Evolutionary conservation across 257 asterid species (phyloP).

Genomic region (Ballota nigra): DNA sequence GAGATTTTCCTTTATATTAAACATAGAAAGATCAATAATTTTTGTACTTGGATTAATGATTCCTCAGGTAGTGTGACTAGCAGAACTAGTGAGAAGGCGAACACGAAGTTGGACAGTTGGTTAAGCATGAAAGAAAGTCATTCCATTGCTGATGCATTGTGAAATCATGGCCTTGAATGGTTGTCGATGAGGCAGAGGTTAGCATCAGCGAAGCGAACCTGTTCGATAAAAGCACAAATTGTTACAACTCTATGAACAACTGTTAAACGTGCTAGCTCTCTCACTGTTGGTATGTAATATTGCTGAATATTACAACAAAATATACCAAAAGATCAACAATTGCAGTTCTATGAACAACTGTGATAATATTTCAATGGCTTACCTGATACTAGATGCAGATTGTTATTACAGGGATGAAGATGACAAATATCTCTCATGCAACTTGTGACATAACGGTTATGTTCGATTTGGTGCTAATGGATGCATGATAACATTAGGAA

Average conservation of each 20-base stretch:
- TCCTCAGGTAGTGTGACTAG: conserved; percentile 92
- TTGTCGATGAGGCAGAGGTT: conserved; percentile 75
- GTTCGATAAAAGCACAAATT: conserved; percentile 79
- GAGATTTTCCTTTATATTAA: background rate
- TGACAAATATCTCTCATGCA: conserved; percentile 91
- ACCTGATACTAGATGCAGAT: conserved; percentile 96
- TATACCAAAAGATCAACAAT: background rate
- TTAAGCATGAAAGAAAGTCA: conserved; percentile 89
- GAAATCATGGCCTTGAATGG: conserved; percentile 92
- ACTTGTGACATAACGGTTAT: conserved; percentile 95
- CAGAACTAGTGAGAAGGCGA: conserved; percentile 72
- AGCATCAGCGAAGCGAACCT: conserved; percentile 70
- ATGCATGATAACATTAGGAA: no score
- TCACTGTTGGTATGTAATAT: no score
- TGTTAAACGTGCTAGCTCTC: conserved; percentile 89
- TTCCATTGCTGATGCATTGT: conserved; percentile 85
- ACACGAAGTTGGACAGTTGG: conserved; percentile 73
- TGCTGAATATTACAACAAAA: conserved; percentile 38
- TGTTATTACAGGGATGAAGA: no score
- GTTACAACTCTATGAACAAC: conserved; percentile 81
- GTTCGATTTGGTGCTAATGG: no score
- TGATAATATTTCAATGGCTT: conserved; percentile 16
- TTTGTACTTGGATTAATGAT: conserved; percentile 80
- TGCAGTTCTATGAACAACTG: no score
- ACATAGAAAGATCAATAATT: background rate